Evolutionary conservation across 306 rosid genomes (phyloP).

Genomic region (Herpetospermum pedunculosum): DNA sequence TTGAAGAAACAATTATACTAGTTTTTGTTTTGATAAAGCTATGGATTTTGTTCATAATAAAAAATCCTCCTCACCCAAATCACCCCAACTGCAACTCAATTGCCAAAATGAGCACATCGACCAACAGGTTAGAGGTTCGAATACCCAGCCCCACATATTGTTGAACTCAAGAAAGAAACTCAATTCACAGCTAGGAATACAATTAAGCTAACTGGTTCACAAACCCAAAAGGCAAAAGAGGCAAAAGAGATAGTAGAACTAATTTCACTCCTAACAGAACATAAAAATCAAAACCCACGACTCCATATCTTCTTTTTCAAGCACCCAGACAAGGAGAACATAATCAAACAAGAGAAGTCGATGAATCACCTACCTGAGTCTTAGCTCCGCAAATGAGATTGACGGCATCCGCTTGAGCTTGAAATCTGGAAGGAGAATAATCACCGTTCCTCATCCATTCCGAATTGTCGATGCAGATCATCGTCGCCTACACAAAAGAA

Average conservation of each 20-base stretch:
- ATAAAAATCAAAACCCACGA: background rate
- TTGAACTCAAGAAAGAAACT: no score
- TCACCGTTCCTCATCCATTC: slow-evolving; percentile 99
- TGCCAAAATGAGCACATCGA: no score
- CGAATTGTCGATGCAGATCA: slow-evolving; percentile 92
- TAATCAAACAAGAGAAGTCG: background rate
- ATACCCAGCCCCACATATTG: no score
- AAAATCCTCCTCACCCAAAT: background rate
- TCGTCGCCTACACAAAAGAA: slow-evolving; percentile 51
- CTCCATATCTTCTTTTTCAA: background rate
- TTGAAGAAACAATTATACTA: background rate
- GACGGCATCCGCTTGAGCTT: slow-evolving; percentile 81
- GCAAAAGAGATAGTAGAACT: slow-evolving; percentile 70
- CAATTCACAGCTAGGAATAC: slow-evolving; percentile 69
- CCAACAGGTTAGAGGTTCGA: no score
- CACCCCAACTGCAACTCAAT: slow-evolving; percentile 69
- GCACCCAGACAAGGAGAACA: background rate
- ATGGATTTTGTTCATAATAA: background rate
- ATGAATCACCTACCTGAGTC: slow-evolving; percentile 71
- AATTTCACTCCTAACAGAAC: slow-evolving; percentile 50
- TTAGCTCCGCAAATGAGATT: slow-evolving; percentile 92
- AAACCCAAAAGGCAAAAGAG: background rate
- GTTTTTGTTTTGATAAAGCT: background rate
- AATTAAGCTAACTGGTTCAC: background rate
- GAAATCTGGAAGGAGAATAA: slow-evolving; percentile 73